Conservation (phyloP, 495 filamentous ascomycete species). For the Neurospora terricola region DNA sequence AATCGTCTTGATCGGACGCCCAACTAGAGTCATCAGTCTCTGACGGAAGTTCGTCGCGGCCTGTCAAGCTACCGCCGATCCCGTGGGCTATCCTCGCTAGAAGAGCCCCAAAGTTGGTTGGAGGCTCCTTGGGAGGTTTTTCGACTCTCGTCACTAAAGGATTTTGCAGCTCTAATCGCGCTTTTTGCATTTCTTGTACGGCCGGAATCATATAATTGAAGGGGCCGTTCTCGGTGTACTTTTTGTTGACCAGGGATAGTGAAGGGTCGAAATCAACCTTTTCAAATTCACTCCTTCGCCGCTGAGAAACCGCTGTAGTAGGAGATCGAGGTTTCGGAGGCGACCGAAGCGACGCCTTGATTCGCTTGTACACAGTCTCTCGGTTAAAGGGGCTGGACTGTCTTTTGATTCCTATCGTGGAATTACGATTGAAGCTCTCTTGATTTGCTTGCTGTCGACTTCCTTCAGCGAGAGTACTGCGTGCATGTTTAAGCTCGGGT, state of each 20-base stretch:
- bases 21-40: slow-evolving; percentile 37
- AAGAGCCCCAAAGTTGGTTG: slow-evolving; percentile 23
- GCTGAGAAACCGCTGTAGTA: background rate
- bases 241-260: slow-evolving; percentile 36
- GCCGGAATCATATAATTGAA: slow-evolving; percentile 31
- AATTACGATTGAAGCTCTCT: slow-evolving; percentile 21
- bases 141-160: background rate
- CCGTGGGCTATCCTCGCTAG: slow-evolving; percentile 20
- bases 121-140: slow-evolving; percentile 26
- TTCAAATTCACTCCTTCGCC: slow-evolving; percentile 34
- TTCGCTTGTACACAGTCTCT: slow-evolving; percentile 42
- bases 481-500: slow-evolving; percentile 38
- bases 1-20: slow-evolving; percentile 40
- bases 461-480: slow-evolving; percentile 30
- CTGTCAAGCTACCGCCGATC: slow-evolving; percentile 15
- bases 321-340: slow-evolving; percentile 7
- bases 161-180: background rate
- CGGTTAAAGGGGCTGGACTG: slow-evolving; percentile 39
- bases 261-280: slow-evolving; percentile 40
- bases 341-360: slow-evolving; percentile 29
- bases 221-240: slow-evolving; percentile 40
- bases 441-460: slow-evolving; percentile 18
- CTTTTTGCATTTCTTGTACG: slow-evolving; percentile 11
- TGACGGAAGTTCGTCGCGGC: slow-evolving; percentile 27
- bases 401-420: slow-evolving; percentile 25